Evolutionary conservation across 2,329 filamentous ascomycete species (phyloP).

Genomic region (Pyrenophora graminea): DNA sequence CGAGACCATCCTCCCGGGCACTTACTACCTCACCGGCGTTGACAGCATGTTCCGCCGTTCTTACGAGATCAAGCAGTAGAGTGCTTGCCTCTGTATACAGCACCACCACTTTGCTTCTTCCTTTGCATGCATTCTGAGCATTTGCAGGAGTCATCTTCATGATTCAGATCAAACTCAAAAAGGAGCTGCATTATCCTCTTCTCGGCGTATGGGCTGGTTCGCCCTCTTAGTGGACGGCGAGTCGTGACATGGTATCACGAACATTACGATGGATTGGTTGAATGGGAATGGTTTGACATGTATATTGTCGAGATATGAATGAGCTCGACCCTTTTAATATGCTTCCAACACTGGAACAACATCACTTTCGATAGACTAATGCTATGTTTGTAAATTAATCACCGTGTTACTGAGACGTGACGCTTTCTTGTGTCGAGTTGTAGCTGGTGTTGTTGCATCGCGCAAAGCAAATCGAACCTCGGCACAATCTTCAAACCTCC

Average conservation of each 20-base stretch:
- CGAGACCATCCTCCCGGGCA: conserved; percentile 53
- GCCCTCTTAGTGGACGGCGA: conserved; percentile 5
- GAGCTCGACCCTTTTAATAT: conserved; percentile 17
- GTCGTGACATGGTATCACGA: conserved; percentile 14
- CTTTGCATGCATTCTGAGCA: conserved; percentile 40
- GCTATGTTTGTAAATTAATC: conserved; percentile 1
- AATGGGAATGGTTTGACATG: conserved; percentile 14
- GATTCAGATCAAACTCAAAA: conserved; percentile 35
- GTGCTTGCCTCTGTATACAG: conserved; percentile 8
- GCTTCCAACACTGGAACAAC: conserved; percentile 10
- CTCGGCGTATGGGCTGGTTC: conserved; percentile 21
- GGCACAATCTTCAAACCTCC: conserved; percentile 35
- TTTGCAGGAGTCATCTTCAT: conserved; percentile 42
- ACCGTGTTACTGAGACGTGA: too few species aligned
- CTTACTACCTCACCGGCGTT: conserved; percentile 57
- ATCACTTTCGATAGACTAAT: conserved; percentile 24
- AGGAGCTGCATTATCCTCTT: conserved; percentile 24
- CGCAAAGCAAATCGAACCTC: conserved; percentile 36
- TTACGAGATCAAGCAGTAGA: conserved; percentile 56
- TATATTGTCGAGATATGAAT: conserved; percentile 16
- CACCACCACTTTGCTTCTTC: conserved; percentile 27
- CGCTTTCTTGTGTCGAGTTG: too few species aligned
- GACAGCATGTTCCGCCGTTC: conserved; percentile 57
- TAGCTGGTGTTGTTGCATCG: neutral
- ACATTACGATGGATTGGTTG: conserved; percentile 21